phyloP scores from a whole-genome alignment of 2,329 filamentous ascomycete genomes.

The Trichocomaceae sp. region DNA sequence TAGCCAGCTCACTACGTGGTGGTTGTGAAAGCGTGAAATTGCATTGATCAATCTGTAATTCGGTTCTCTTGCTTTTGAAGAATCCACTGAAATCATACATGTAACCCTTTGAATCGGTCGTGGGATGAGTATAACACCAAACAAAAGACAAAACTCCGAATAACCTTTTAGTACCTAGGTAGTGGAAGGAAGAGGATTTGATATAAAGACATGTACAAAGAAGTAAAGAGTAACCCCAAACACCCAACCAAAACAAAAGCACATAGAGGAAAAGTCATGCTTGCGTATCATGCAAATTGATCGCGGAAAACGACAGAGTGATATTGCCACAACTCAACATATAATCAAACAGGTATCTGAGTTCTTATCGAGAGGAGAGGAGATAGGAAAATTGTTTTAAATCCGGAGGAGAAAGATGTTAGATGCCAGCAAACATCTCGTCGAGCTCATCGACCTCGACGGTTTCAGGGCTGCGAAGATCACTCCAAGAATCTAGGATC shows the following conservation, averaged over 20 bases:
- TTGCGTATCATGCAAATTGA: slow-evolving; percentile 12
- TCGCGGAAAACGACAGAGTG: slow-evolving; percentile 13
- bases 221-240: slow-evolving; percentile 15
- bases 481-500: slow-evolving; percentile 51
- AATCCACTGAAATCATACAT: neutral
- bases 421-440: slow-evolving; percentile 71
- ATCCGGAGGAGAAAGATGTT: slow-evolving; percentile 20
- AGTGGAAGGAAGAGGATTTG: neutral
- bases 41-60: neutral
- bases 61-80: neutral
- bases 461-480: slow-evolving; percentile 69
- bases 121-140: neutral
- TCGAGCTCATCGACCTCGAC: slow-evolving; percentile 93
- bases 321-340: neutral
- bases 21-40: neutral
- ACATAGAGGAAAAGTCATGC: slow-evolving; percentile 9
- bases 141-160: neutral
- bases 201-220: neutral
- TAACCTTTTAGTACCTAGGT: neutral
- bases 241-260: slow-evolving; percentile 11
- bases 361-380: slow-evolving; percentile 15
- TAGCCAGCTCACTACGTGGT: too few relatives aligned
- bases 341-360: slow-evolving; percentile 6
- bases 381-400: neutral
- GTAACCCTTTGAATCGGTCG: neutral